Evolutionary conservation across 78 protist genomes (phyloP).

Genomic region (Dictyostelium purpureum): DNA sequence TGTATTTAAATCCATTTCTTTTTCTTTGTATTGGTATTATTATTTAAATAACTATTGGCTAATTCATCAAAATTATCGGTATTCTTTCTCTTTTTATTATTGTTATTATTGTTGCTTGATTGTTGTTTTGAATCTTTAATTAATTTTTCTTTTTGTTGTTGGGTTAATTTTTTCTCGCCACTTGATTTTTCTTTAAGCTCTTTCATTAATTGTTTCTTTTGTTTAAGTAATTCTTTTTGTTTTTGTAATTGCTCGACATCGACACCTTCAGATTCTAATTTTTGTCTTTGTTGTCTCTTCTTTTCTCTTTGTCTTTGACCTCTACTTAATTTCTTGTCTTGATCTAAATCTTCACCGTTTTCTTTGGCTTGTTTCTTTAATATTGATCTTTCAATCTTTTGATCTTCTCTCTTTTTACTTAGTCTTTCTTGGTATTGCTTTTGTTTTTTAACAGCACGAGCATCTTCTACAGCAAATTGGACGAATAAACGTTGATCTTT

Average conservation of each 20-base stretch:
- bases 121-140: background rate
- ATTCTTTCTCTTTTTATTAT: background rate
- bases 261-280: constrained; percentile 15
- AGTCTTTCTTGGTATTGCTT: background rate
- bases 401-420: background rate
- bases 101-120: background rate
- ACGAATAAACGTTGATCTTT: constrained; percentile 28
- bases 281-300: background rate
- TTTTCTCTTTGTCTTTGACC: constrained; percentile 68
- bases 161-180: background rate
- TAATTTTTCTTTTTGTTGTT: background rate
- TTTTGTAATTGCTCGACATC: background rate
- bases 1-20: no score
- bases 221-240: background rate
- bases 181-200: background rate
- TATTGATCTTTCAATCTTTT: background rate
- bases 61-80: background rate
- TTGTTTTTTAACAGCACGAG: constrained; percentile 59
- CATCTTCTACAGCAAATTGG: constrained; percentile 70
- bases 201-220: background rate
- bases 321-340: background rate
- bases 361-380: background rate
- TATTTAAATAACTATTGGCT: background rate
- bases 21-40: background rate
- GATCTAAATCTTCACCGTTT: background rate